Conservation (phyloP, 106 monocot species). For the Vanilla planifolia region DNA sequence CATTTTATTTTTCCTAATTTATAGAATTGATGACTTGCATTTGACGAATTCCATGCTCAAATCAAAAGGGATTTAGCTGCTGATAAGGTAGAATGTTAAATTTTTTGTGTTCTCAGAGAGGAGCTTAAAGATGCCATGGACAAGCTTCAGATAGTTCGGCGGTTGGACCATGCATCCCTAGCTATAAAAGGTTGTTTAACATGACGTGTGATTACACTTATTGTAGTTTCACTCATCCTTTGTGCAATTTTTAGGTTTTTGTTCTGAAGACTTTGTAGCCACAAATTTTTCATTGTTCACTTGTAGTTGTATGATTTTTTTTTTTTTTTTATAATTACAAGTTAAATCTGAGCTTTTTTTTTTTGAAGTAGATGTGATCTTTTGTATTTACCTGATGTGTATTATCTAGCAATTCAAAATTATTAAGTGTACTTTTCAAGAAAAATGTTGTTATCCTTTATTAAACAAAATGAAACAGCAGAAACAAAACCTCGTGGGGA, state of each 20-base stretch:
- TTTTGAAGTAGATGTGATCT: no score
- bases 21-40: neutral
- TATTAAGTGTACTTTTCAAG: no score
- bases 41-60: neutral
- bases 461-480: no score
- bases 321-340: no score
- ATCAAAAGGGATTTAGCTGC: neutral
- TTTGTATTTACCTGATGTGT: no score
- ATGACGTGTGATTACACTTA: neutral
- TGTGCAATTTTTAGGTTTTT: neutral
- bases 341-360: no score
- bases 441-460: no score
- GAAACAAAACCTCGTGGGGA: no score
- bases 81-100: neutral
- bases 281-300: no score
- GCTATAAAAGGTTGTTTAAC: conserved; percentile 37
- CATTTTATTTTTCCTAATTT: neutral
- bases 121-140: conserved; percentile 59
- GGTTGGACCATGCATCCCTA: conserved; percentile 25
- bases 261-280: neutral
- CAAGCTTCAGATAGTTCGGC: conserved; percentile 61
- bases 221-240: neutral
- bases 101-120: conserved; percentile 36
- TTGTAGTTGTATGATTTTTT: no score
- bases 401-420: no score